phyloP scores from a whole-genome alignment of 169 alveolate genomes.

The Plasmodium knowlesi region DNA sequence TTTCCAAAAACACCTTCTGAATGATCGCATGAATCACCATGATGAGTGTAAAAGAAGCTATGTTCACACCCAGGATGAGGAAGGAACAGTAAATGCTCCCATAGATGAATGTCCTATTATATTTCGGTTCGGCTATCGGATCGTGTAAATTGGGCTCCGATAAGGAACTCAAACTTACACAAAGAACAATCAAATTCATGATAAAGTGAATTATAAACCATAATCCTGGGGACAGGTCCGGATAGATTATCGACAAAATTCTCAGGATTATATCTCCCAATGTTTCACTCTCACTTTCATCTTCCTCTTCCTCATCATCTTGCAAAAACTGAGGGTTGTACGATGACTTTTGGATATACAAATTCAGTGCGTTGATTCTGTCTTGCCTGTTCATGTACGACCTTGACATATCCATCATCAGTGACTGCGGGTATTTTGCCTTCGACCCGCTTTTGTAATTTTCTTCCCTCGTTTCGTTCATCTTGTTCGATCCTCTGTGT shows the following conservation, averaged over 20 bases:
- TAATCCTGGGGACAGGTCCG: conserved; percentile 64
- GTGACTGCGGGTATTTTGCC: conserved; percentile 44
- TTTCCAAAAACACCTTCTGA: conserved; percentile 72
- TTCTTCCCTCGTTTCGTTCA: conserved; percentile 52
- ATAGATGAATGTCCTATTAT: conserved; percentile 48
- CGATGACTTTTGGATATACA: conserved; percentile 61
- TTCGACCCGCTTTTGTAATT: conserved; percentile 27
- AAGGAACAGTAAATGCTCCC: conserved; percentile 66
- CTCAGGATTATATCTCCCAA: conserved; percentile 41
- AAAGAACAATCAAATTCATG: conserved; percentile 40
- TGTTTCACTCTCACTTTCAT: conserved; percentile 62
- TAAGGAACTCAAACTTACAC: conserved; percentile 59
- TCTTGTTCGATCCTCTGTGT: neutral
- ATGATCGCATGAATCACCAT: conserved; percentile 66
- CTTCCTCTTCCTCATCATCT: conserved; percentile 75
- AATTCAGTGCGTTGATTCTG: conserved; percentile 63
- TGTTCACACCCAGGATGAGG: conserved; percentile 40
- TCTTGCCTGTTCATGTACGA: conserved; percentile 69
- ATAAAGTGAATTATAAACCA: conserved; percentile 66
- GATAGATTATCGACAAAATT: conserved; percentile 50
- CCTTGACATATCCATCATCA: conserved; percentile 68
- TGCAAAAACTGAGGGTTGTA: conserved; percentile 61
- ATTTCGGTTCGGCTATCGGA: conserved; percentile 33
- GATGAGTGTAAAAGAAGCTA: conserved; percentile 29
- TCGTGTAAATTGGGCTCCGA: conserved; percentile 57